Evolutionary conservation across 345 rosid genomes (phyloP), one percentile per base, ranked within the genome.

Genomic region (Aethionema arabicum): DNA sequence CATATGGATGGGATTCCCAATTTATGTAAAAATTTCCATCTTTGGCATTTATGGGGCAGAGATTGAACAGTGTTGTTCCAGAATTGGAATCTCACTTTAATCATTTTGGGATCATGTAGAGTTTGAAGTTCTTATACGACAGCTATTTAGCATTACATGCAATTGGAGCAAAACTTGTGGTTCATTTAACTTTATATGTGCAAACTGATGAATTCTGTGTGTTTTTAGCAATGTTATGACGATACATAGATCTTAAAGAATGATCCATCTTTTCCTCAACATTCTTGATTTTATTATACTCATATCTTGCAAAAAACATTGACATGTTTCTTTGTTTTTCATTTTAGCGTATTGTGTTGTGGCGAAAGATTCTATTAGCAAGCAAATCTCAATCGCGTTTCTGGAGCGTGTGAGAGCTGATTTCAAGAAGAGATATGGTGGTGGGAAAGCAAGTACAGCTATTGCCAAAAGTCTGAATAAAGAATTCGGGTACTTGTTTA

Each of bases 361-460:
- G 49, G 98, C 97, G 12, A 89, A 89, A 77, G 98, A 89, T 63
- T 72, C 97, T 9, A 81, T 89, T 32, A 77, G 91, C 85, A 92
- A 92, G 77, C 95, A 89, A 64, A 84, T 92, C 51, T 92, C 98
- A 16, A 87, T 87, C 40, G 98, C 95, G 4, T 89, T 83, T 76
- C 73, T 92, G 73, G 96, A 92, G 64, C 95, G 98, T 8, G 66
- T 92, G 81, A 92, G 74, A 77, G 90, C 93, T 42, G 98, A 92
- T 84, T 92, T 92, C 68, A 83, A 75, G 76, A 87, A 87, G 63
- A 80, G 97, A 79, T 89, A 87, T 56, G 91, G 95, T 0, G 98
- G 97, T 32, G 98, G 98, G 50, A 89, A 89, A 79, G 95, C 98
- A 50, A 91, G 79, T 75, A 92, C 98, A 35, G 98, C 98, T 42